Conservation (phyloP, 1,139 yeast species). For the Scheffersomyces titani region DNA sequence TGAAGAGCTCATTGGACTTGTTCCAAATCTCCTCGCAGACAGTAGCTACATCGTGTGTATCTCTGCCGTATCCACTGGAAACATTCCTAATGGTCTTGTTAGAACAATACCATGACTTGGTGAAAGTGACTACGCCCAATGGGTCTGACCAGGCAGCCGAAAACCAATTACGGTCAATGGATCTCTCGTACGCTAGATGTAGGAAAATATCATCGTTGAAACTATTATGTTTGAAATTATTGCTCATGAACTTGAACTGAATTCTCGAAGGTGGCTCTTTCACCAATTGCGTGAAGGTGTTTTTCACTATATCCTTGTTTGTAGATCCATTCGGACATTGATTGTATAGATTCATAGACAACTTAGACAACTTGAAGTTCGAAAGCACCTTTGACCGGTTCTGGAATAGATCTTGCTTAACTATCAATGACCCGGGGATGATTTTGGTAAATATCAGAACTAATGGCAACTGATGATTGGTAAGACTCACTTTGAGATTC, state of each 20-base stretch:
- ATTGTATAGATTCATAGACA: constrained; percentile 69
- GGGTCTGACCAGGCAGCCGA: constrained; percentile 92
- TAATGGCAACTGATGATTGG: constrained; percentile 42
- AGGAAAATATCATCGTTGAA: constrained; percentile 69
- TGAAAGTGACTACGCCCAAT: constrained; percentile 61
- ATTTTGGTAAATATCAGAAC: constrained; percentile 54
- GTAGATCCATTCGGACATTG: constrained; percentile 38
- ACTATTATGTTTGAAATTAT: constrained; percentile 21
- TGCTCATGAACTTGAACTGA: constrained; percentile 51
- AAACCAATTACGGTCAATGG: constrained; percentile 81
- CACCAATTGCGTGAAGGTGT: constrained; percentile 43
- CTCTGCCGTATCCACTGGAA: constrained; percentile 9
- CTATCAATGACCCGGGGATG: constrained; percentile 53
- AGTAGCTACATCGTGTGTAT: constrained; percentile 29
- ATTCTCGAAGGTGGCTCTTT: constrained; percentile 48
- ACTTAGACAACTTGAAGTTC: constrained; percentile 43
- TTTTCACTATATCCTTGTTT: constrained; percentile 10
- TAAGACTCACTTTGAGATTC: constrained; percentile 45
- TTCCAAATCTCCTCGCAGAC: constrained; percentile 45
- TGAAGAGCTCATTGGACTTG: constrained; percentile 39
- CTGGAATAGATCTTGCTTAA: constrained; percentile 34
- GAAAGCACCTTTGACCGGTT: constrained; percentile 52
- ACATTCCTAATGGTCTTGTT: constrained; percentile 13
- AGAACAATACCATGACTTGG: constrained; percentile 67
- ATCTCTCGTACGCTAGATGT: constrained; percentile 83